Evolutionary conservation across 352 stramenopile genomes (phyloP).

Genomic region (Globisporangium rhizosaccharum): DNA sequence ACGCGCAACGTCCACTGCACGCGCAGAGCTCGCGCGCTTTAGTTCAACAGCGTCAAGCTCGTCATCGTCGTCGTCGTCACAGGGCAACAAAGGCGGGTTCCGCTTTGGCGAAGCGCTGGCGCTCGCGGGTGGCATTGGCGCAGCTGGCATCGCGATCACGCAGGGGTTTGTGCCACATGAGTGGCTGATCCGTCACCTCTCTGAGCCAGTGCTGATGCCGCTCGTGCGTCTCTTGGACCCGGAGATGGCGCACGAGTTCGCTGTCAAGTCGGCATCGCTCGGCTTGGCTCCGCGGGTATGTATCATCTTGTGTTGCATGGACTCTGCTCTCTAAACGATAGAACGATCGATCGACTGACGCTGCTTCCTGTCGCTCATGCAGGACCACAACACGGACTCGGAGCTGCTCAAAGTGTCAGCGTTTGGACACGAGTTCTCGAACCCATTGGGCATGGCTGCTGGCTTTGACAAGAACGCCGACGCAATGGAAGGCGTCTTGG

Average conservation of each 20-base stretch:
- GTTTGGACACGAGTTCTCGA: conserved; percentile 81
- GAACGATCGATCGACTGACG: neutral
- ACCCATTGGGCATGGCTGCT: conserved; percentile 93
- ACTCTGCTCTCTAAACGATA: conserved; percentile 1
- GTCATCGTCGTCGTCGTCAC: neutral
- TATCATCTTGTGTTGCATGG: neutral
- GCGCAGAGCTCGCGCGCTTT: conserved; percentile 5
- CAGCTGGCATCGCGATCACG: conserved; percentile 48
- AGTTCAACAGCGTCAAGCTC: neutral
- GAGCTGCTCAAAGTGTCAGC: conserved; percentile 44
- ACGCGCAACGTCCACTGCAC: conserved; percentile 1
- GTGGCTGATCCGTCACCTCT: conserved; percentile 64
- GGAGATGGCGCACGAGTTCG: conserved; percentile 82
- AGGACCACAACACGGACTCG: conserved; percentile 46
- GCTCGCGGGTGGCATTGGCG: conserved; percentile 41
- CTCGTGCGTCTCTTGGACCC: conserved; percentile 73
- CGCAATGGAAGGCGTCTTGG: conserved; percentile 90
- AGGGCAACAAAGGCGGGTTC: neutral
- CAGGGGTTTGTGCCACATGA: conserved; percentile 72
- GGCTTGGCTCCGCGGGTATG: conserved; percentile 62
- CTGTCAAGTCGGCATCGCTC: conserved; percentile 71
- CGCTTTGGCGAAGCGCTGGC: conserved; percentile 26
- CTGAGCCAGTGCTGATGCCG: conserved; percentile 76
- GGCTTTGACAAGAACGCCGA: conserved; percentile 98
- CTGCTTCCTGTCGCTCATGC: neutral